phyloP scores from a whole-genome alignment of 129 eudicot genomes.

The Solidago caesia region DNA sequence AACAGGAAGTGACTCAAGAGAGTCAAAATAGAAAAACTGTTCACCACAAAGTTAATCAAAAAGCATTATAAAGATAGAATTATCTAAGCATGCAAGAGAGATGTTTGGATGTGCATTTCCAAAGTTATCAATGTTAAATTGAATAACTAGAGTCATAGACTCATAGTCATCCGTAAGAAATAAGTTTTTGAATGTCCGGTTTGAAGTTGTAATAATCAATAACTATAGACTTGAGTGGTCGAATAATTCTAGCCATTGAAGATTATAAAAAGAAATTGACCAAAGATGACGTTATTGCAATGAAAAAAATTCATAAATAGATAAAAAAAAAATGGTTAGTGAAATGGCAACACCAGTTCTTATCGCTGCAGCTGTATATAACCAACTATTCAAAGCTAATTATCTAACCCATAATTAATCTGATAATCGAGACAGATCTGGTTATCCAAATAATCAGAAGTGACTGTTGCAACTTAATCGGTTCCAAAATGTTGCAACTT shows the following conservation, averaged over 20 bases:
- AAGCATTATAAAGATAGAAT: not conserved
- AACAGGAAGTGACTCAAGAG: constrained; percentile 82
- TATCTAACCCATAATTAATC: not conserved
- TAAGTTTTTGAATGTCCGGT: too few species aligned
- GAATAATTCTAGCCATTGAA: not conserved
- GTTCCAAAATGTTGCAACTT: not conserved
- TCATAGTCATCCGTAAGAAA: not conserved
- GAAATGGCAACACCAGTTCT: not conserved
- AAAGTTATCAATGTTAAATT: not conserved
- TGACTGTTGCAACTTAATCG: not conserved
- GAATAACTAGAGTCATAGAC: too few species aligned
- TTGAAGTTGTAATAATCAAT: not conserved
- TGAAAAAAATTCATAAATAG: not conserved
- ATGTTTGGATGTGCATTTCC: not conserved
- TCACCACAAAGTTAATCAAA: constrained; percentile 23
- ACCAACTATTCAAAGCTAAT: not conserved
- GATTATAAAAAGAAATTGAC: not conserved
- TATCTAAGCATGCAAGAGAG: not conserved
- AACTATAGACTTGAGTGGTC: not conserved
- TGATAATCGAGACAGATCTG: not conserved
- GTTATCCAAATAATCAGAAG: not conserved
- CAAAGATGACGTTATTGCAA: not conserved
- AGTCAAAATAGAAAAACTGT: constrained; percentile 92
- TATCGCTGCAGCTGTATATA: not conserved
- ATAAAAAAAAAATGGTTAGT: not conserved